Base-by-base conservation (phyloP, 1,139 yeast genomes). In the Taiozyma sp. region DNA sequence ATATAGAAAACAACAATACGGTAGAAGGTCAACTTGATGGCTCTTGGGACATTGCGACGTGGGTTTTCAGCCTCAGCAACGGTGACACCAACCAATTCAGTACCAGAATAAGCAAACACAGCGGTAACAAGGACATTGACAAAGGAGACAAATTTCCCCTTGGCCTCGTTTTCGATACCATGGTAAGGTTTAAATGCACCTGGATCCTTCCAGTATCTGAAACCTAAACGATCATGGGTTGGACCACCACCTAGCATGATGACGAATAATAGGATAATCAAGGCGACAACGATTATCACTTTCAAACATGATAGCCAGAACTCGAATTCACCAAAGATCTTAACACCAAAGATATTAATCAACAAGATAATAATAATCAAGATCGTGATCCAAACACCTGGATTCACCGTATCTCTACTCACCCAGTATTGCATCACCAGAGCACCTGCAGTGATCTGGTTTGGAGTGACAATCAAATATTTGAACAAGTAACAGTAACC, bases 41-140 rank as follows among this genome's bases (percentile, higher is more conserved):
- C 95, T 66, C 80, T 82, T 62, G 93, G 93, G 58, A 87, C 84
- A 55, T 86, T 79, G 62, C 78, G 75, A 70, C 93, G 78, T 57
- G 95, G 95, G 67, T 87, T 81, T 58, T 78, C 75, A 54, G 91
- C 84, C 70, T 87, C 96, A 54, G 89, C 89, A 60, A 87, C 87
- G 22, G 90, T 84, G 60, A 87, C 80, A 65, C 83, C 84, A 45
- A 81, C 80, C 61, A 86, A 73, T 69, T 87, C 96, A n/a, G 90
- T 82, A 65, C 95, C 95, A 51, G 81, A 74, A 66, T 78, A 87
- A 30, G 90, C 87, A 64, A 86, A 86, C 12, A 85, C 84, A n/a
- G 91, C 87, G 53, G 82, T 78, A 49, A 84, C 89, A 60, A 85
- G 74, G 16, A 81, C 87, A 8, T 87, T 75, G 54, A 79, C 79